Percentiles rank a stretch among this genome's conserved stretches.
These are phyloP conservation scores for Davidsoniella neocaledoniae DNA, from an alignment of 2,329 filamentous ascomycete species.

Conservation along the genomic window DNA sequence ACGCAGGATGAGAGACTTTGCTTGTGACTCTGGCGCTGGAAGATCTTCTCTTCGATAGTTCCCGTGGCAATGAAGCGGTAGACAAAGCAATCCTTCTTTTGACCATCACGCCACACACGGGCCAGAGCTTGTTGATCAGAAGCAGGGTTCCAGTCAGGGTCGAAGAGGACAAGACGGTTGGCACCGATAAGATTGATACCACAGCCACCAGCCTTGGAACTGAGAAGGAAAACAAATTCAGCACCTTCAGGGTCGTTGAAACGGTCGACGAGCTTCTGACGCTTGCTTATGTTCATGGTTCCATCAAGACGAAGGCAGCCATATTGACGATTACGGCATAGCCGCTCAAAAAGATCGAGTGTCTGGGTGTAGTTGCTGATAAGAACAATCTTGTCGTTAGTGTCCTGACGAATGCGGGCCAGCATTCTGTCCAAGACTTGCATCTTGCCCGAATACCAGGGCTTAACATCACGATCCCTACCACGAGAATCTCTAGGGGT, in stretches of 20 bases:
- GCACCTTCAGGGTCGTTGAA: constrained; percentile 86
- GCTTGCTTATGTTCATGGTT: constrained; percentile 94
- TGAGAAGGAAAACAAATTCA: constrained; percentile 92
- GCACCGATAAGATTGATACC: constrained; percentile 91
- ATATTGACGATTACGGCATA: constrained; percentile 74
- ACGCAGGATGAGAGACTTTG: constrained; percentile 92
- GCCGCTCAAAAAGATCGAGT: constrained; percentile 78
- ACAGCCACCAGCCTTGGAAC: constrained; percentile 90
- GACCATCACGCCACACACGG: constrained; percentile 94
- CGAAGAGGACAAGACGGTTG: constrained; percentile 87
- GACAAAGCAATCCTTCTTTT: constrained; percentile 98
- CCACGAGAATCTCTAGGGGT: constrained; percentile 75
- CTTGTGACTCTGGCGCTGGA: constrained; percentile 96
- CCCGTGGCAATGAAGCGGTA: constrained; percentile 98
- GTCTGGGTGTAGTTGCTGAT: constrained; percentile 98
- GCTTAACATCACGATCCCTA: constrained; percentile 77
- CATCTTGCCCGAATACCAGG: constrained; percentile 98
- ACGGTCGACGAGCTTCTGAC: constrained; percentile 90
- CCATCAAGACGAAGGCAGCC: constrained; percentile 82
- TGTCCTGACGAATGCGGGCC: constrained; percentile 83
- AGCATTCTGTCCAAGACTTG: constrained; percentile 96
- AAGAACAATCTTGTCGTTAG: constrained; percentile 96
- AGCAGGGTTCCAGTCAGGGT: constrained; percentile 95
- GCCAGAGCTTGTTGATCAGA: constrained; percentile 94
- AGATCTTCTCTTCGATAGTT: constrained; percentile 98